These are phyloP conservation scores for Allium sativum DNA, from an alignment of 106 monocot genomes.

Conservation along the genomic window DNA sequence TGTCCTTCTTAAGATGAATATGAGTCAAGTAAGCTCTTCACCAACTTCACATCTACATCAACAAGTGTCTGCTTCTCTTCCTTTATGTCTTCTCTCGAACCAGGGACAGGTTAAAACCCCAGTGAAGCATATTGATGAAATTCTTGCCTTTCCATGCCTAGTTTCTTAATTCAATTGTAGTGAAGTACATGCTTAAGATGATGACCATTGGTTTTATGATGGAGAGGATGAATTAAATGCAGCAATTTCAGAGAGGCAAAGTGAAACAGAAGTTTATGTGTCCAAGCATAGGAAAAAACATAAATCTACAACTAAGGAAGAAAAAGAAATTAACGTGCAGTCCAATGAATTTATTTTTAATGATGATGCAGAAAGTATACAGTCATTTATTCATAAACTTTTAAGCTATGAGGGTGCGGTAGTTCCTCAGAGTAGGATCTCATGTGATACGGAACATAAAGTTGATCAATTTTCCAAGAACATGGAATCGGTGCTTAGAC, in stretches of 20 bases:
- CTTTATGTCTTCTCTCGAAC: too few species aligned
- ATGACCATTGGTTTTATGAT: constrained; percentile 88
- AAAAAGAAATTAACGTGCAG: constrained; percentile 2
- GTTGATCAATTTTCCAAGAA: too few species aligned
- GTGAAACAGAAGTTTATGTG: constrained; percentile 71
- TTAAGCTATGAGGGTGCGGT: constrained; percentile 97
- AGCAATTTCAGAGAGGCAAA: constrained; percentile 67
- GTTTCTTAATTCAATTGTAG: constrained; percentile 37
- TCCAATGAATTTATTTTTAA: constrained; percentile 52
- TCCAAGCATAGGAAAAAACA: constrained; percentile 27
- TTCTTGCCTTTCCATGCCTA: constrained; percentile 47
- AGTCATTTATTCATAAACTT: constrained; percentile 73
- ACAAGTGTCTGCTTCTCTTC: too few species aligned
- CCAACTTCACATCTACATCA: too few species aligned
- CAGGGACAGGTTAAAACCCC: constrained; percentile 76
- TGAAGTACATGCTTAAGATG: constrained; percentile 59
- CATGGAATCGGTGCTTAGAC: too few species aligned
- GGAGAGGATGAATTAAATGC: constrained; percentile 84
- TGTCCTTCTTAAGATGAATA: too few species aligned
- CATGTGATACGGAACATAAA: too few species aligned
- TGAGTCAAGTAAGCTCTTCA: too few species aligned
- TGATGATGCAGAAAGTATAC: constrained; percentile 78
- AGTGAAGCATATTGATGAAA: constrained; percentile 72
- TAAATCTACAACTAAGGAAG: constrained; percentile 6
- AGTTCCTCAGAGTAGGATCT: constrained; percentile 69